These are phyloP conservation scores for Trebouxiophyceae sp. DNA, from an alignment of 163 green algal species.

Conservation along the genomic window DNA sequence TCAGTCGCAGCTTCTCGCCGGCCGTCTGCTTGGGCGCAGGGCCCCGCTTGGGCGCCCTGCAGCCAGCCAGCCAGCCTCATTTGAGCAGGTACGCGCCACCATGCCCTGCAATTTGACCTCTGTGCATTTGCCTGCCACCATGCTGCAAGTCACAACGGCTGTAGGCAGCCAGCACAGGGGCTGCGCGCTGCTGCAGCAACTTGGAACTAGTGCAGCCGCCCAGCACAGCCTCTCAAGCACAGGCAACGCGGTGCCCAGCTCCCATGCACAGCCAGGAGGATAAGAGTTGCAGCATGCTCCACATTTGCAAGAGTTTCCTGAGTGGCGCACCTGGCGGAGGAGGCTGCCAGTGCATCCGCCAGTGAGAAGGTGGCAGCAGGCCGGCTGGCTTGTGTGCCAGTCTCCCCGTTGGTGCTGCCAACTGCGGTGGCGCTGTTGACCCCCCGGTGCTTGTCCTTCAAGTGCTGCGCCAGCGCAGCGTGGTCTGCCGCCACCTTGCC, in stretches of 20 bases:
- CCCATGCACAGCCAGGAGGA: too few species aligned
- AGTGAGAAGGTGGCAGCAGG: neutral
- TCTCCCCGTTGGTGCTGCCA: neutral
- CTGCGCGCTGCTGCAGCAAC: too few species aligned
- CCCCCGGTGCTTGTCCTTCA: slow-evolving; percentile 37
- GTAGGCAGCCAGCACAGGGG: neutral
- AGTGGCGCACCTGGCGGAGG: neutral
- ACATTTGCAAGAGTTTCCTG: too few species aligned
- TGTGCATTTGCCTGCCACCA: neutral
- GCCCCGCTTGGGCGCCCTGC: neutral
- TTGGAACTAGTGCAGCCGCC: too few species aligned
- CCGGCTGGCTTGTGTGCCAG: neutral
- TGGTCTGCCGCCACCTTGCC: too few species aligned
- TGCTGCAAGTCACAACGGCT: neutral
- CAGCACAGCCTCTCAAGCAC: too few species aligned
- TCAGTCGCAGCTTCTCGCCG: neutral
- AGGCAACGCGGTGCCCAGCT: too few species aligned
- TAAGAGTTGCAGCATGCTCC: too few species aligned
- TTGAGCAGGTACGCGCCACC: neutral
- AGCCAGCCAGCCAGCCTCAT: neutral
- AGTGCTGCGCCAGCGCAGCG: slow-evolving; percentile 55
- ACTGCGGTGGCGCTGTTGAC: slow-evolving; percentile 20
- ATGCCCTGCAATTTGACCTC: neutral
- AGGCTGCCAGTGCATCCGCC: neutral
- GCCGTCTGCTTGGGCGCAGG: neutral